These are phyloP conservation scores for Macrolepiota albuminosa DNA, from an alignment of 768 basidiomycete genomes.

Conservation along the genomic window DNA sequence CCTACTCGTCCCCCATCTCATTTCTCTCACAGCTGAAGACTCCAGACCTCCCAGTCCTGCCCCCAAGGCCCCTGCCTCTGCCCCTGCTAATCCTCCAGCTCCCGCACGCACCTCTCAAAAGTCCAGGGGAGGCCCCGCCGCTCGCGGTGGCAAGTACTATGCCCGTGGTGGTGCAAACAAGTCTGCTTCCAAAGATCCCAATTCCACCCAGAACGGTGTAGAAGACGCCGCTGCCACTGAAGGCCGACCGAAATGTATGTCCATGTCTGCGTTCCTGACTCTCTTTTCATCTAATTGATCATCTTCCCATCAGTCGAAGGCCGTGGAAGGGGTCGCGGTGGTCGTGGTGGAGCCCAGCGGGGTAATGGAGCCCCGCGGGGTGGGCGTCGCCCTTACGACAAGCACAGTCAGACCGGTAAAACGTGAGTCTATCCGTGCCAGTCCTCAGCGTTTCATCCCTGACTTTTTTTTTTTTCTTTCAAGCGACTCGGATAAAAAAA, in stretches of 20 bases:
- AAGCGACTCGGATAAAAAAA: constrained; percentile 93
- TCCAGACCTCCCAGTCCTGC: constrained; percentile 39
- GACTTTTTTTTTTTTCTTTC: constrained; percentile 7
- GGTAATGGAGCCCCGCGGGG: constrained; percentile 45
- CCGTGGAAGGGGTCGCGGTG: constrained; percentile 48
- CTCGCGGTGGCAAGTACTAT: constrained; percentile 71
- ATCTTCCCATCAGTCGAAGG: constrained; percentile 34
- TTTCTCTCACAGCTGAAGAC: constrained; percentile 38
- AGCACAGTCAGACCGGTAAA: constrained; percentile 82
- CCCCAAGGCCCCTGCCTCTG: constrained; percentile 23
- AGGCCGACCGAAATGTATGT: constrained; percentile 34
- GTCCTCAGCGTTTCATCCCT: neutral
- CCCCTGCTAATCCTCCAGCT: constrained; percentile 34
- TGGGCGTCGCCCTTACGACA: constrained; percentile 78
- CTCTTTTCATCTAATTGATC: constrained; percentile 5
- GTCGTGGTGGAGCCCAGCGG: constrained; percentile 44
- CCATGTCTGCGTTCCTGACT: neutral
- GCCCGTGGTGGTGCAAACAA: constrained; percentile 47
- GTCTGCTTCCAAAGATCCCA: constrained; percentile 32
- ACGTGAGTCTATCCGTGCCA: constrained; percentile 43
- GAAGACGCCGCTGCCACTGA: constrained; percentile 27
- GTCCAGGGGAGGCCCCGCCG: constrained; percentile 49
- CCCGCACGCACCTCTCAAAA: constrained; percentile 42
- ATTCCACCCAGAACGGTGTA: constrained; percentile 37
- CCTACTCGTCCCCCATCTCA: constrained; percentile 5